Evolutionary conservation across 768 basidiomycete genomes (phyloP).

Genomic region (Atractiella rhizophila): DNA sequence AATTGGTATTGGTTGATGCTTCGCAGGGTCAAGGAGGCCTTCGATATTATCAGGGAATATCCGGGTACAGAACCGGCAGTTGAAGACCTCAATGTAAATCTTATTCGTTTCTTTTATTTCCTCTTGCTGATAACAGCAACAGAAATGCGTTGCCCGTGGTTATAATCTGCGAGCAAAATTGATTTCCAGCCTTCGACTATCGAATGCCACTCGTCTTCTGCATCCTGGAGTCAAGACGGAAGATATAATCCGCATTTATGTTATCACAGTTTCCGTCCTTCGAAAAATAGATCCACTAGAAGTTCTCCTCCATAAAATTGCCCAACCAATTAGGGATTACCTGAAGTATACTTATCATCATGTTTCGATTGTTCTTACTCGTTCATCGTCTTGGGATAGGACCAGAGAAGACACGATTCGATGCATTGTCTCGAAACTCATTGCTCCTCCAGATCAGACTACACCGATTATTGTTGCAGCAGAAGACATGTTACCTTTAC

Average conservation of each 20-base stretch:
- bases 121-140: background rate
- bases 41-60: slow-evolving; percentile 85
- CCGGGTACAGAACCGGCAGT: slow-evolving; percentile 67
- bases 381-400: slow-evolving; percentile 22
- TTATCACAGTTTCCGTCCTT: slow-evolving; percentile 70
- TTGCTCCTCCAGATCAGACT: slow-evolving; percentile 25
- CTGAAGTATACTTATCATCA: slow-evolving; percentile 33
- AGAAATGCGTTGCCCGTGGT: slow-evolving; percentile 22
- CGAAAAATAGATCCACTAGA: slow-evolving; percentile 77
- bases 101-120: background rate
- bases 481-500: too few species aligned
- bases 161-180: slow-evolving; percentile 17
- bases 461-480: slow-evolving; percentile 40
- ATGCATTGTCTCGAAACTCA: slow-evolving; percentile 69
- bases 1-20: too few species aligned
- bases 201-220: slow-evolving; percentile 37
- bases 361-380: background rate
- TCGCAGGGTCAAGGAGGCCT: slow-evolving; percentile 42
- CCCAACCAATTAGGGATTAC: slow-evolving; percentile 72
- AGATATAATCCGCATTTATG: slow-evolving; percentile 67
- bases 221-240: slow-evolving; percentile 92
- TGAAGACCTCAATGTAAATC: slow-evolving; percentile 49
- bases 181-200: slow-evolving; percentile 3
- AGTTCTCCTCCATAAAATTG: slow-evolving; percentile 74
- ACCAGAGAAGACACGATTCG: slow-evolving; percentile 78